phyloP scores from a whole-genome alignment of 2,329 filamentous ascomycete genomes.

The Ophiosphaerella herpotricha region DNA sequence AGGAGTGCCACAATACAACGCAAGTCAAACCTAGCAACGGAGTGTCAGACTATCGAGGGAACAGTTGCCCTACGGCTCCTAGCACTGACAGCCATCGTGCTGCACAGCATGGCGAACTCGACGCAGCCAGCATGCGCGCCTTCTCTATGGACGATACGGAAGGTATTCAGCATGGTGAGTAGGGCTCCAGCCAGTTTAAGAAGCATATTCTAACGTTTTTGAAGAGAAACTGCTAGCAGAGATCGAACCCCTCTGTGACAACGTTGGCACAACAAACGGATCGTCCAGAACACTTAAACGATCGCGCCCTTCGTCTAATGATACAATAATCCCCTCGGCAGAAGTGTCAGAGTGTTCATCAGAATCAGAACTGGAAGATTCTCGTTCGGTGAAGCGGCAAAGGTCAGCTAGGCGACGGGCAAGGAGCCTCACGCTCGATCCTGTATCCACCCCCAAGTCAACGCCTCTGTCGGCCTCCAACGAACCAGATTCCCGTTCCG shows the following conservation, averaged over 20 bases:
- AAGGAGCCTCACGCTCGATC: no score
- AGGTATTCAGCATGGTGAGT: neutral
- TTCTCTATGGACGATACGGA: neutral
- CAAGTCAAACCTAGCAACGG: conserved; percentile 5
- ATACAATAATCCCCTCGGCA: no score
- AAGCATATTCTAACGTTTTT: neutral
- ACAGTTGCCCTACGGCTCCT: neutral
- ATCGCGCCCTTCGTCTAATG: conserved; percentile 7
- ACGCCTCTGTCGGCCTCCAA: no score
- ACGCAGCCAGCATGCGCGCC: neutral
- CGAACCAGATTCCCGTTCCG: no score
- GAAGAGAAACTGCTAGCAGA: conserved; percentile 1
- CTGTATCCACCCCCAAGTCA: no score
- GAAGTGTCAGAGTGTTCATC: no score
- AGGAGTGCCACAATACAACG: conserved; percentile 7
- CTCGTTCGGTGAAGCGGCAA: no score
- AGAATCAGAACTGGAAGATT: no score
- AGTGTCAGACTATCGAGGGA: conserved; percentile 1
- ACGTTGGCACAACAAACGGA: conserved; percentile 5
- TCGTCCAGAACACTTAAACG: conserved; percentile 9
- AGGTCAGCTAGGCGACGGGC: no score
- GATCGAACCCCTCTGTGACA: conserved; percentile 6
- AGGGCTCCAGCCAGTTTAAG: neutral
- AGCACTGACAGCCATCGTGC: neutral
- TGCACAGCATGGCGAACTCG: neutral